Percentiles rank a stretch among this genome's conserved stretches.
Conservation (phyloP, 2,329 filamentous ascomycete species). For the Didymosphaeria variabile region DNA sequence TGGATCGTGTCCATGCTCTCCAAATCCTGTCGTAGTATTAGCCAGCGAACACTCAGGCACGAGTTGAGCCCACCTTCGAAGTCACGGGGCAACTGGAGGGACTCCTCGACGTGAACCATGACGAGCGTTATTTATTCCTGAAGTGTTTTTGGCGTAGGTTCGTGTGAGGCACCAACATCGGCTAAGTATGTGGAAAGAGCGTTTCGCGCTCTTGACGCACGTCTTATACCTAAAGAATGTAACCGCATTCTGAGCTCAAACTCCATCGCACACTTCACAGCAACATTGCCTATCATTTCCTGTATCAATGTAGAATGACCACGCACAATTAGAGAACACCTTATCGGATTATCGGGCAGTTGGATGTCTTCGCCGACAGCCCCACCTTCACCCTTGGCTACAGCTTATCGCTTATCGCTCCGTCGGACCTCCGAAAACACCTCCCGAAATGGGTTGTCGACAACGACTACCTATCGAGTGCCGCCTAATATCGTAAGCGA, state of each 20-base stretch:
- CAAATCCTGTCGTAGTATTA: conserved; percentile 21
- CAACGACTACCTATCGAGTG: not conserved
- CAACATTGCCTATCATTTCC: not conserved
- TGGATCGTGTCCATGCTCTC: conserved; percentile 41
- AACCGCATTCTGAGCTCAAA: not conserved
- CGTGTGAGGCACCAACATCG: not conserved
- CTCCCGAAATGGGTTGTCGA: not conserved
- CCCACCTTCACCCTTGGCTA: conserved; percentile 15
- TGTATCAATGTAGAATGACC: not conserved
- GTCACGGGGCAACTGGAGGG: conserved; percentile 49
- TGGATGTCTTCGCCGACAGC: conserved; percentile 1
- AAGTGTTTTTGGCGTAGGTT: not conserved
- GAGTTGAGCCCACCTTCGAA: conserved; percentile 38
- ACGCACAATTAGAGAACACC: not conserved
- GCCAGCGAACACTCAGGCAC: not conserved
- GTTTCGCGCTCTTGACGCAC: not conserved
- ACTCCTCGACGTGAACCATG: conserved; percentile 45
- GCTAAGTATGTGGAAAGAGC: not conserved
- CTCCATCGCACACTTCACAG: not conserved
- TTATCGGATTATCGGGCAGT: conserved; percentile 8
- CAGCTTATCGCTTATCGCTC: conserved; percentile 18
- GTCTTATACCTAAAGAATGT: not conserved
- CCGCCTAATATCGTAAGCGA: not conserved
- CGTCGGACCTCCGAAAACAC: conserved; percentile 22
- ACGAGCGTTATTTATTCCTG: not conserved